Base-by-base conservation (phyloP, 345 rosid species). In the Gossypium raimondii region DNA sequence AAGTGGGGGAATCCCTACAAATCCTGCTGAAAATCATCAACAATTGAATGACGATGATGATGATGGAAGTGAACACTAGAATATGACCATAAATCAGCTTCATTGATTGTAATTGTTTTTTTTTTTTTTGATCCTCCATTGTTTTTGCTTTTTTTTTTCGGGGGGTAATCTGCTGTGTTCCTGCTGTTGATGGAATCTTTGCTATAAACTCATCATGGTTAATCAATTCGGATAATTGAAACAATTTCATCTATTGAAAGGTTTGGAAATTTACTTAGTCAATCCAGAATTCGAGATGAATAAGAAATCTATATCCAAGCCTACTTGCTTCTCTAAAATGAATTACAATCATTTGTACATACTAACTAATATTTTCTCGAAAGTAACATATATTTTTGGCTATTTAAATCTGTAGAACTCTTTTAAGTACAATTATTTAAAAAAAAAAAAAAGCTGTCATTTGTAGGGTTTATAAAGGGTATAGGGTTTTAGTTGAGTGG, bases 1-100 rank as follows among this genome's bases (percentile, higher is more conserved):
- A 16, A 43, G 47, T 24, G 81, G 85, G 83, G 83, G 81, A 70
- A 78, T 61, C 63, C 86, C 83, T 60, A 64, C 63, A 76, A 75
- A 70, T 56, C 83, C 85, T 64, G 1, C 70, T 22, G 62, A 61
- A 72, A 81, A 77, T 57, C 76, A 41, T 47, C 85, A 82, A 59
- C 78, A 58, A 25, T 63, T 72, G 52, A 82, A 81, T 38, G 82
- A 82, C 10, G 85, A 81, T 14, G 47, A 80, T 18, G 53, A 18
- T 56, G 69, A 55, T 20, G 60, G 60, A 56, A 70, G 56, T 47
- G 57, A 80, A 57, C 62, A 64, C 1, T 82, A 78, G 78, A 70
- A 11, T 56, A 44, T 73, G 60, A 9, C 27, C 51, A 27, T 51
- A 44, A 44, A 8, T 70, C 55, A 38, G 75, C 34, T 45, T 24